Conservation (phyloP, 306 rosid species). For the Prunus persica region Prunus_persica_NCBIv2 NC_034010.1:24016001-24016500, state of each 20-base stretch:
- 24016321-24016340: slow-evolving; percentile 38
- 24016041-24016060: slow-evolving; percentile 24
- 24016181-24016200: slow-evolving; percentile 22
- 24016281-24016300: slow-evolving; percentile 95
- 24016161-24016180: slow-evolving; percentile 35
- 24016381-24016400: slow-evolving; percentile 47
- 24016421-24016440: slow-evolving; percentile 73
- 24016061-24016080: slow-evolving; percentile 18
- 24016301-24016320: slow-evolving; percentile 42
- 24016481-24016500: slow-evolving; percentile 81
- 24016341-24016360: slow-evolving; percentile 4
- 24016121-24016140: slow-evolving; percentile 69
- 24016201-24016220: slow-evolving; percentile 39
- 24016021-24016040: slow-evolving; percentile 24
- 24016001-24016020: slow-evolving; percentile 10
- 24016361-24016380: slow-evolving; percentile 30
- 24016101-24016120: slow-evolving; percentile 63
- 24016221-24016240: slow-evolving; percentile 53
- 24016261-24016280: slow-evolving; percentile 95
- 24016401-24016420: slow-evolving; percentile 33
- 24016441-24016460: slow-evolving; percentile 94
- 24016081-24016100: slow-evolving; percentile 13
- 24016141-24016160: slow-evolving; percentile 23
- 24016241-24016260: slow-evolving; percentile 56
- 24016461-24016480: slow-evolving; percentile 82